A percentile compares a stretch with the other conserved stretches of the same genome.
phyloP scores from a whole-genome alignment of 768 basidiomycete species.

The Hygrophorus russula region DNA sequence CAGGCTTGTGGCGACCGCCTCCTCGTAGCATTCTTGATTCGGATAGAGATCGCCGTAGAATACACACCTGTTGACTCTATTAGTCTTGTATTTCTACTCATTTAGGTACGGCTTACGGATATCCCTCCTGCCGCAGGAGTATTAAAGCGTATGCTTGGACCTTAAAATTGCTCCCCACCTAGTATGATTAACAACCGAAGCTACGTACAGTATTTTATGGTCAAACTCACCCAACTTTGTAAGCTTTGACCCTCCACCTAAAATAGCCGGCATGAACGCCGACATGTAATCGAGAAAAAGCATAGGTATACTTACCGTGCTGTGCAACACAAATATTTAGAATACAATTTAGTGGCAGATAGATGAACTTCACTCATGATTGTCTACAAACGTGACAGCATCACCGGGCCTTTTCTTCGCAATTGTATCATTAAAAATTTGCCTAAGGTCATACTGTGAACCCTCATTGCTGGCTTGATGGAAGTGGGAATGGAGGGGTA shows the following conservation, averaged over 20 bases:
- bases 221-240: slow-evolving; percentile 65
- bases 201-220: neutral
- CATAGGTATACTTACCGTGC: slow-evolving; percentile 40
- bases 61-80: slow-evolving; percentile 49
- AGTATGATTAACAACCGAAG: neutral
- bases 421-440: slow-evolving; percentile 59
- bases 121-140: slow-evolving; percentile 54
- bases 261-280: neutral
- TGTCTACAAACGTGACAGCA: slow-evolving; percentile 86
- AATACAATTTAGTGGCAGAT: neutral
- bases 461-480: slow-evolving; percentile 62
- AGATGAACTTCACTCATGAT: slow-evolving; percentile 60
- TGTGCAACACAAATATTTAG: slow-evolving; percentile 15
- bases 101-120: slow-evolving; percentile 46
- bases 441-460: slow-evolving; percentile 63
- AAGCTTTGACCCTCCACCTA: slow-evolving; percentile 58
- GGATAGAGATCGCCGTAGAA: slow-evolving; percentile 81
- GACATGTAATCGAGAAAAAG: neutral
- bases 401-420: slow-evolving; percentile 60
- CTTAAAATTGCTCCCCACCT: slow-evolving; percentile 69
- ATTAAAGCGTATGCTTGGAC: slow-evolving; percentile 75
- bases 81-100: neutral
- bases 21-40: slow-evolving; percentile 55
- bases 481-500: slow-evolving; percentile 80
- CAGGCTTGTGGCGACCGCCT: slow-evolving; percentile 38